Evolutionary conservation across 1,284 basidiomycete species (phyloP).

Genomic region (Irpex sp.): DNA sequence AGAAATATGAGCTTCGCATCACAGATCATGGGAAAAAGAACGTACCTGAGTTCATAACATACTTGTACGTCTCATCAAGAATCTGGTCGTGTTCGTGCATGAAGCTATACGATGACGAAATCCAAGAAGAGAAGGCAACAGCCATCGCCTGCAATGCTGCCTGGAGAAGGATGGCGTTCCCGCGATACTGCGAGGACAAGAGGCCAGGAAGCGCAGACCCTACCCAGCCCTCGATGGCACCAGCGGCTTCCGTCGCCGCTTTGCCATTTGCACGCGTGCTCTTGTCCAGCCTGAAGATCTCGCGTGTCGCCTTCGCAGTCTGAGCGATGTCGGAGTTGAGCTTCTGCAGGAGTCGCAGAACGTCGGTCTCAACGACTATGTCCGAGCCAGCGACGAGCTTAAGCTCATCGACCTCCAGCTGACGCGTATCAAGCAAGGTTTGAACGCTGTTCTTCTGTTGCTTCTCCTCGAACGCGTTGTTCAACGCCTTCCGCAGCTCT

Average conservation of each 20-base stretch:
- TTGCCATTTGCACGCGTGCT: constrained; percentile 4
- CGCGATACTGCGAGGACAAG: constrained; percentile 11
- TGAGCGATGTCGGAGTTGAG: constrained; percentile 13
- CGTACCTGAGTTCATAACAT: constrained; percentile 15
- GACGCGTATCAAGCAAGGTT: constrained; percentile 5
- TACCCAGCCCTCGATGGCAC: constrained; percentile 14
- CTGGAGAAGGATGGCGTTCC: constrained; percentile 11
- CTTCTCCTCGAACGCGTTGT: constrained; percentile 4
- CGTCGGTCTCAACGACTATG: constrained; percentile 10
- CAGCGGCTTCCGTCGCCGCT: constrained; percentile 8
- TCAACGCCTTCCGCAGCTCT: background rate
- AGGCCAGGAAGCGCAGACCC: constrained; percentile 10
- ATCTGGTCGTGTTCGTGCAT: constrained; percentile 17
- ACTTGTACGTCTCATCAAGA: constrained; percentile 16
- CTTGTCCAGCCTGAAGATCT: constrained; percentile 11
- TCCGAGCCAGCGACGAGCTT: constrained; percentile 10
- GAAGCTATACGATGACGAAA: constrained; percentile 16
- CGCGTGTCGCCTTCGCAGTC: constrained; percentile 10
- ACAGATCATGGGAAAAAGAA: background rate
- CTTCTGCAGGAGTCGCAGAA: constrained; percentile 8
- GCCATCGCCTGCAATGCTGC: constrained; percentile 14
- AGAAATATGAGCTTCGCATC: background rate
- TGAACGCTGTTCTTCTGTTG: constrained; percentile 7
- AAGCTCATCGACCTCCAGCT: constrained; percentile 4
- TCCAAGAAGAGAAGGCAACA: constrained; percentile 16